Base-by-base conservation (phyloP, 2,329 filamentous ascomycete species). In the Exophiala calicioides region DNA sequence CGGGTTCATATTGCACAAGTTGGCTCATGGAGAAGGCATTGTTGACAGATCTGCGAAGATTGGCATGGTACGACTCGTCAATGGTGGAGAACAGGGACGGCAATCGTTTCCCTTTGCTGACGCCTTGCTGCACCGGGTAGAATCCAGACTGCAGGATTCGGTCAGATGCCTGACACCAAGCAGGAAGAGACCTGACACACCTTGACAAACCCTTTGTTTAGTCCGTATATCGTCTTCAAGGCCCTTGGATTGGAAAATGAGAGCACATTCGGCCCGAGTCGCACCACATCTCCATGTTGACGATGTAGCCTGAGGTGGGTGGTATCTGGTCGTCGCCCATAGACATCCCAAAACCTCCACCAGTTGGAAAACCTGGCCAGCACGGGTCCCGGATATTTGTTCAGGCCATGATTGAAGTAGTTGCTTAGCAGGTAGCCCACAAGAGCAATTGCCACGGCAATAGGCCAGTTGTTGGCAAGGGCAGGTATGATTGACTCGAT, bases 161-260 rank as follows among this genome's bases (percentile, higher is more conserved):
- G 41, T 32, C 46, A 36, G 26, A 21, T 20, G 9, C 45, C 24
- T 12, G 46, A 5, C 29, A 32, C 20, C 4, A 20, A n/a, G 36
- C 13, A 13, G 33, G 33, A 29, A 9, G 19, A 4, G 15, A 23
- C n/a, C 8, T 16, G 23, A 52, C 65, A 36, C 66, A 86, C 86
- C 79, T 93, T 93, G 36, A 79, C 70, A 57, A 89, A 86, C 0
- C 86, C 86, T 66, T 90, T 90, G 64, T 90, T 91, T 32, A 91
- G 67, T 0, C 87, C 87, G 63, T 93, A 94, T 33, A 93, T 90
- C 8, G 73, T 71, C 67, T 86, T 87, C 57, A 91, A 72, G 0
- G 86, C 85, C 48, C 78, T 79, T 0, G 88, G 86, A 55, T 88
- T 79, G 2, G 84, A 78, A 60, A 93, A 89, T 0, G 85, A 88